phyloP scores from a whole-genome alignment of 352 stramenopile genomes.

The Pythium insidiosum region DNA sequence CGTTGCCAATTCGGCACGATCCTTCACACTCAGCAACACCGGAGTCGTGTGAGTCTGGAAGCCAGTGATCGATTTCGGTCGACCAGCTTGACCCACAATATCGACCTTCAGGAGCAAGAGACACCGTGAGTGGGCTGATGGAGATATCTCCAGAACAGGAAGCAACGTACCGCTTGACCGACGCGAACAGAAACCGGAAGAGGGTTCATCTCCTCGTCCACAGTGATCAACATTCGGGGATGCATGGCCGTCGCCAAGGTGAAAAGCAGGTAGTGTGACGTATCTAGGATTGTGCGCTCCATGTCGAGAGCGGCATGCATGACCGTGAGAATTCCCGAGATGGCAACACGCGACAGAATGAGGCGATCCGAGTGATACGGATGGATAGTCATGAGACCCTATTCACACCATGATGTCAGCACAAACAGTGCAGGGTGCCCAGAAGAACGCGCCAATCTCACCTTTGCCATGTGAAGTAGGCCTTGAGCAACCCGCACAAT shows the following conservation, averaged over 20 bases:
- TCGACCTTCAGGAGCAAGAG: constrained; percentile 77
- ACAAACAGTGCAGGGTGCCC: too few relatives aligned
- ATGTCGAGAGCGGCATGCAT: constrained; percentile 96
- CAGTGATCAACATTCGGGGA: constrained; percentile 98
- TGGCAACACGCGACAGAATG: constrained; percentile 83
- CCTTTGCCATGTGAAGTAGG: constrained; percentile 98
- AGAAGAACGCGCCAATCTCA: constrained; percentile 13
- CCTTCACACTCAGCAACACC: constrained; percentile 96
- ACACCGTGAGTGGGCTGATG: neutral
- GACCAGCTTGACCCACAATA: constrained; percentile 98
- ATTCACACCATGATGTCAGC: too few relatives aligned
- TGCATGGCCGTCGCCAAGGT: constrained; percentile 97
- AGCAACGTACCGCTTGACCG: constrained; percentile 89
- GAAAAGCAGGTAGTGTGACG: constrained; percentile 98
- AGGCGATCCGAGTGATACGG: constrained; percentile 97
- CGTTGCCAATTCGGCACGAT: constrained; percentile 97
- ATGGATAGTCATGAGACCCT: constrained; percentile 95
- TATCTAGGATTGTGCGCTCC: constrained; percentile 97
- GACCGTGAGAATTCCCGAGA: constrained; percentile 94
- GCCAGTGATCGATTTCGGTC: constrained; percentile 99
- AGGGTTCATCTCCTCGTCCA: constrained; percentile 95
- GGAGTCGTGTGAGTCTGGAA: constrained; percentile 99
- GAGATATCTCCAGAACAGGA: neutral
- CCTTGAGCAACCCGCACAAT: constrained; percentile 98
- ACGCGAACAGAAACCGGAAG: constrained; percentile 97